Evolutionary conservation across 108 stramenopile genomes (phyloP).

Genomic region (Pseudonitzschia delicatissima): DNA sequence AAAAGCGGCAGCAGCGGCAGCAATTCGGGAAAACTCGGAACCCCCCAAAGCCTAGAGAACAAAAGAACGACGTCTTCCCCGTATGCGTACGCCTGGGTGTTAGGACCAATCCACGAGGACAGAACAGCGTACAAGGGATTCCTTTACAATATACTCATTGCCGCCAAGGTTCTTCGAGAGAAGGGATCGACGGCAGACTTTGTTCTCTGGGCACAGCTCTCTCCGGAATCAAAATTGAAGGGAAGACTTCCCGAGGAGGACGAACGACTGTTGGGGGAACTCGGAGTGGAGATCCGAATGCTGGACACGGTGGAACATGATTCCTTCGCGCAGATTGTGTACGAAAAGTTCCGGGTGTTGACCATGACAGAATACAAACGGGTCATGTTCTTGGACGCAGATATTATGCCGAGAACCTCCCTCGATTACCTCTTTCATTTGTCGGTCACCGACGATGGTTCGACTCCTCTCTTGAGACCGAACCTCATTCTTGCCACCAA

Average conservation of each 20-base stretch:
- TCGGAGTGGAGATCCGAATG: constrained; percentile 33
- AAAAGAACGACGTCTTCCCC: no score
- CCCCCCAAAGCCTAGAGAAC: no score
- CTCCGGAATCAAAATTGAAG: constrained; percentile 14
- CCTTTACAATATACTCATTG: constrained; percentile 39
- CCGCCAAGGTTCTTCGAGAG: constrained; percentile 24
- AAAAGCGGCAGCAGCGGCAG: no score
- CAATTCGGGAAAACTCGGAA: no score
- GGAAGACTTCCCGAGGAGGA: constrained; percentile 35
- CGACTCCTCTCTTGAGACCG: constrained; percentile 19
- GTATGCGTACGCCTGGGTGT: no score
- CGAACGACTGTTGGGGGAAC: constrained; percentile 11
- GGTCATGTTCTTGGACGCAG: constrained; percentile 64
- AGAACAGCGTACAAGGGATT: no score
- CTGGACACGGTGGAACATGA: constrained; percentile 33
- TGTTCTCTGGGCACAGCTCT: constrained; percentile 43
- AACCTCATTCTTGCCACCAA: constrained; percentile 43
- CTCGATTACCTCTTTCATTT: constrained; percentile 55
- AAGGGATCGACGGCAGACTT: constrained; percentile 38
- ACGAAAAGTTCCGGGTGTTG: constrained; percentile 53
- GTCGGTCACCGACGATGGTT: constrained; percentile 9
- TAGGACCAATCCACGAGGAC: no score
- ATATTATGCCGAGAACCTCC: constrained; percentile 53
- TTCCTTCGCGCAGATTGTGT: constrained; percentile 25
- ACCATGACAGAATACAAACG: constrained; percentile 53